These are phyloP conservation scores for Plasmopara viticola DNA, from an alignment of 352 stramenopile genomes.

Conservation along the genomic window DNA sequence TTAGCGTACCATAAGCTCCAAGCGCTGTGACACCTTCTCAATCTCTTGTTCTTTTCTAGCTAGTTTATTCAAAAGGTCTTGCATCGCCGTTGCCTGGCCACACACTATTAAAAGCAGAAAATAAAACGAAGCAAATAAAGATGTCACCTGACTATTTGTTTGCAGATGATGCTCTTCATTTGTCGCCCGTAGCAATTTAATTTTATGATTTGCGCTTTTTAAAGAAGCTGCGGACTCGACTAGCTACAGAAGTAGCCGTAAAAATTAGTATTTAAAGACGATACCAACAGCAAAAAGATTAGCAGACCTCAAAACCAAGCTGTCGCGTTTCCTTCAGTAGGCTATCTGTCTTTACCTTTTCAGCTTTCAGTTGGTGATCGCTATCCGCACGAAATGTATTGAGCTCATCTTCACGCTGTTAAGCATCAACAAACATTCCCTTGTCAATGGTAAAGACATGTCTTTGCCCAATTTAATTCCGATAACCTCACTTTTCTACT, in stretches of 20 bases:
- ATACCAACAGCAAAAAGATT: not conserved
- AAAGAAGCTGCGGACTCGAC: constrained; percentile 11
- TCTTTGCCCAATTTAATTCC: not conserved
- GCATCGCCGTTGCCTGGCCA: constrained; percentile 16
- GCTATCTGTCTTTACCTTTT: constrained; percentile 4
- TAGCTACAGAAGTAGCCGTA: constrained; percentile 4
- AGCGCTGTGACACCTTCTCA: constrained; percentile 8
- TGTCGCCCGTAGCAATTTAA: constrained; percentile 10
- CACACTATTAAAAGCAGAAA: not conserved
- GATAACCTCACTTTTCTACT: constrained; percentile 7
- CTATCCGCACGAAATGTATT: constrained; percentile 9
- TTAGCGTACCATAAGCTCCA: constrained; percentile 21
- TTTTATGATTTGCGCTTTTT: constrained; percentile 14
- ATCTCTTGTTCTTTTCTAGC: constrained; percentile 29
- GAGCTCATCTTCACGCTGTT: constrained; percentile 10
- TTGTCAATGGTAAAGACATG: not conserved
- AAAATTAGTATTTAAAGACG: not conserved
- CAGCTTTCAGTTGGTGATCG: constrained; percentile 7
- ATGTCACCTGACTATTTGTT: constrained; percentile 19
- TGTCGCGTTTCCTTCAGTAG: constrained; percentile 15
- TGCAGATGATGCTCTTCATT: constrained; percentile 13
- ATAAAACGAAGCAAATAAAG: not conserved
- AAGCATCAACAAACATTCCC: not conserved
- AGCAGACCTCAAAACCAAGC: constrained; percentile 15
- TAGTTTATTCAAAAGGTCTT: constrained; percentile 14